phyloP scores from a whole-genome alignment of 2,329 filamentous ascomycete genomes.

The Aciculosporium take region DNA sequence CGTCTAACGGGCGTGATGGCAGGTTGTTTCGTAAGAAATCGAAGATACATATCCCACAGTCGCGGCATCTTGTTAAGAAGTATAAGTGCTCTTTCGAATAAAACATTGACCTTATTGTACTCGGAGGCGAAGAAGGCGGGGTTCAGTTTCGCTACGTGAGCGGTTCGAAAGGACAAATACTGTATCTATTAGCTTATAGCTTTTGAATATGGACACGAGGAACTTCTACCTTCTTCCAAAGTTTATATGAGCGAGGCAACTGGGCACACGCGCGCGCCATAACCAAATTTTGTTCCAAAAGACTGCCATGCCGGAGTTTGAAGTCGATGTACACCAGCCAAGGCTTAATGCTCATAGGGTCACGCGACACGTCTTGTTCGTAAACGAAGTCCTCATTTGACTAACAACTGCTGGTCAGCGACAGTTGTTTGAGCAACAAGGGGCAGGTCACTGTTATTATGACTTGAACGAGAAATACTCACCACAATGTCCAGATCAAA shows the following conservation, averaged over 20 bases:
- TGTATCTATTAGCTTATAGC: conserved; percentile 18
- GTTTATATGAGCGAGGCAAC: conserved; percentile 87
- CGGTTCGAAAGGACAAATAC: conserved; percentile 76
- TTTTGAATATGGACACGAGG: background rate
- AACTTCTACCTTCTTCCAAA: conserved; percentile 78
- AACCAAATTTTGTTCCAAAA: conserved; percentile 72
- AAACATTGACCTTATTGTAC: conserved; percentile 83
- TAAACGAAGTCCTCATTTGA: conserved; percentile 84
- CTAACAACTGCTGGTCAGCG: conserved; percentile 27
- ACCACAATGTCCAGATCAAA: conserved; percentile 16
- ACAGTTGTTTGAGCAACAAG: background rate
- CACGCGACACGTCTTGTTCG: conserved; percentile 87
- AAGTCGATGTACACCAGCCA: conserved; percentile 91
- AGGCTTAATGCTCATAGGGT: conserved; percentile 73
- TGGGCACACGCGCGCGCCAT: conserved; percentile 85
- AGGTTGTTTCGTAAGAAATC: conserved; percentile 83
- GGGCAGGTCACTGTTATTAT: background rate
- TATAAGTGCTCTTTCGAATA: conserved; percentile 86
- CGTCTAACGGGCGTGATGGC: conserved; percentile 72
- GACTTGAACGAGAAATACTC: conserved; percentile 11
- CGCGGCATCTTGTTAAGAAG: conserved; percentile 96
- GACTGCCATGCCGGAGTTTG: conserved; percentile 73
- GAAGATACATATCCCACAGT: conserved; percentile 96
- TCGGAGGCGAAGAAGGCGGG: conserved; percentile 65
- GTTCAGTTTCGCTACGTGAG: conserved; percentile 71